Evolutionary conservation across 176 grass and related monocot genomes (phyloP), one percentile per base, ranked within the genome.

Genomic region (Ampelocalamus luodianensis): DNA sequence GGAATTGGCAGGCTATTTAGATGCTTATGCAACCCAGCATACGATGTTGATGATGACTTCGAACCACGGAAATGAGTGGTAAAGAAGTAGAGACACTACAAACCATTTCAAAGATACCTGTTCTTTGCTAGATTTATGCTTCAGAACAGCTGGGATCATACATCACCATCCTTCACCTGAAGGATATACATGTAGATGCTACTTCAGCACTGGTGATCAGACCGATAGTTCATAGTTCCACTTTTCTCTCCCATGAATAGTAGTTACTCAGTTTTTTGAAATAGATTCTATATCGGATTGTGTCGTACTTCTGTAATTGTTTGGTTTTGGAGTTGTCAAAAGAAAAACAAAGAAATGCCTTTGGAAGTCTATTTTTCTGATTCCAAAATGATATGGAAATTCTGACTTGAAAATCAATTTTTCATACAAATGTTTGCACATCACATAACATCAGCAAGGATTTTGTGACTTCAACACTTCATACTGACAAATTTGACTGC

Each of bases 1-100:
- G 93, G 96, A 83, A 99, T 99, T 78, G 96, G 96, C 59, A 92
- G 93, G 70, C 82, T 99, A 72, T 99, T 99, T 67, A 85, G 96
- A 89, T 99, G 96, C 75, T 85, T 99, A 45, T 99, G 96, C 83
- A 99, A 96, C 71, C 96, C 96, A 14, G 96, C 96, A 22, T 99
- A 96, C 72, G 96, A 96, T 68, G 96, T 99, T 43, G 93, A 99
- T 18, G 96, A 99, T 72, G 96, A 99, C 90, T 92, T 90, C 55
- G 91, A 99, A 51, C 87, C 89, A 13, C 89, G 75, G 20, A 87
- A 84, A 87, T 91, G 85, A 90, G 36, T 71, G 13, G 34, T 12
- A 46, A 62, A 81, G 61, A 64, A 68, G 66, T 16, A 74, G 61
- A 51, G 37, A 22, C 17, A 65, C 12, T 58, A 43, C 20, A 1